Evolutionary conservation across 352 stramenopile genomes (phyloP).

Genomic region (Pythium angustatum): DNA sequence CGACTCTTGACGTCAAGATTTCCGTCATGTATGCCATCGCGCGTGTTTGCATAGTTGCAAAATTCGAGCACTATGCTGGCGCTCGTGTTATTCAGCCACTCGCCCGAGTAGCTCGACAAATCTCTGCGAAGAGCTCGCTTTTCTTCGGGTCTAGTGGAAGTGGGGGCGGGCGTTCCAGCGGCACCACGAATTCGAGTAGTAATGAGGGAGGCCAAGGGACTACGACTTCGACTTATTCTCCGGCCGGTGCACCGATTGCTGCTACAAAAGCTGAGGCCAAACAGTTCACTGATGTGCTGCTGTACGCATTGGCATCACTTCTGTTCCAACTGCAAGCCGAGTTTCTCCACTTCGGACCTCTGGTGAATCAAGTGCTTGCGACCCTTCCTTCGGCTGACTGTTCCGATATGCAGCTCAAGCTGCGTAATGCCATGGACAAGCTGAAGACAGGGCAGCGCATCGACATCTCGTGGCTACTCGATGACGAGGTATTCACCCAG

Average conservation of each 20-base stretch:
- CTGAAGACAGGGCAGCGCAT: slow-evolving; percentile 52
- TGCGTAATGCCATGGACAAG: slow-evolving; percentile 54
- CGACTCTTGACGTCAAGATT: slow-evolving; percentile 74
- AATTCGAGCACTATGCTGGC: slow-evolving; percentile 81
- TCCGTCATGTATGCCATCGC: slow-evolving; percentile 71
- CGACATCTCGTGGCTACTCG: slow-evolving; percentile 45
- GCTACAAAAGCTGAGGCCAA: slow-evolving; percentile 67
- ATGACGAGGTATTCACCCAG: slow-evolving; percentile 48
- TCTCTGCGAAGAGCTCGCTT: slow-evolving; percentile 64
- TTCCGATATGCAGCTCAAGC: slow-evolving; percentile 46
- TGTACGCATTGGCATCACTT: slow-evolving; percentile 75
- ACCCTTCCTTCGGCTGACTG: slow-evolving; percentile 53
- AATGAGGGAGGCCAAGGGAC: not conserved
- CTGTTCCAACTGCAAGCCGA: slow-evolving; percentile 78
- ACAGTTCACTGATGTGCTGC: slow-evolving; percentile 69
- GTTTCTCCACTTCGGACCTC: slow-evolving; percentile 69
- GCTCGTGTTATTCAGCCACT: slow-evolving; percentile 69
- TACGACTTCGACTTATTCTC: slow-evolving; percentile 4
- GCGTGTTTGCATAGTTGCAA: slow-evolving; percentile 61
- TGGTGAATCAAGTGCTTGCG: slow-evolving; percentile 65
- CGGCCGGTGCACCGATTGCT: slow-evolving; percentile 38
- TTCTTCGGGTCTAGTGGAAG: slow-evolving; percentile 56
- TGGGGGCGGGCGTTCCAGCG: slow-evolving; percentile 8
- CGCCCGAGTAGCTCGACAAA: slow-evolving; percentile 72
- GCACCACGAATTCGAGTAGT: slow-evolving; percentile 1